Evolutionary conservation across 2,329 filamentous ascomycete genomes (phyloP).

Genomic region (Ceratocystis smalleyi): DNA sequence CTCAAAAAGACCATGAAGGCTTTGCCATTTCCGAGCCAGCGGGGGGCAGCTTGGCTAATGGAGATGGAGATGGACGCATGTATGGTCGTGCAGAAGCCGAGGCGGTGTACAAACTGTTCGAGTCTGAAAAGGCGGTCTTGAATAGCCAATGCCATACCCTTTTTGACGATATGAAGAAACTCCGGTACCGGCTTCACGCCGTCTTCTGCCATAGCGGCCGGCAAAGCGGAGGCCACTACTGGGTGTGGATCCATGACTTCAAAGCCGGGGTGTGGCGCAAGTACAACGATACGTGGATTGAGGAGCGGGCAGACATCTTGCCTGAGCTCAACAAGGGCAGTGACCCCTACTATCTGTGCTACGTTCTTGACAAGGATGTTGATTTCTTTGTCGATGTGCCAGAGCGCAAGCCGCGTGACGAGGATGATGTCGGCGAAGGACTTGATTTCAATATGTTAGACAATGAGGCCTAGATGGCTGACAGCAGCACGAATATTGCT

Average conservation of each 20-base stretch:
- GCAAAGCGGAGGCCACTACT: constrained; percentile 73
- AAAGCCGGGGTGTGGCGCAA: constrained; percentile 63
- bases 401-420: constrained; percentile 22
- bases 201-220: constrained; percentile 80
- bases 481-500: neutral
- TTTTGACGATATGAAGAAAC: constrained; percentile 46
- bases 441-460: constrained; percentile 10
- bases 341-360: constrained; percentile 71
- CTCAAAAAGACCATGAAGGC: neutral
- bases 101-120: constrained; percentile 19
- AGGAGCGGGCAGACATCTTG: constrained; percentile 51
- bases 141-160: constrained; percentile 28
- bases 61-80: neutral
- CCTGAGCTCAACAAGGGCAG: constrained; percentile 49
- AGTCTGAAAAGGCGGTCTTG: constrained; percentile 27
- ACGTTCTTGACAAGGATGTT: constrained; percentile 54
- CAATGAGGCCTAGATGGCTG: constrained; percentile 11
- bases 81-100: constrained; percentile 1
- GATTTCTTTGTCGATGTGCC: constrained; percentile 36
- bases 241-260: constrained; percentile 92
- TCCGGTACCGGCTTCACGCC: constrained; percentile 72
- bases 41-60: neutral
- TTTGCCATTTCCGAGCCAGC: neutral
- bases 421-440: constrained; percentile 1
- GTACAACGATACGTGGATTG: constrained; percentile 82